Evolutionary conservation across 75 land plant species (phyloP).

Genomic region (Sequoia sempervirens): DNA sequence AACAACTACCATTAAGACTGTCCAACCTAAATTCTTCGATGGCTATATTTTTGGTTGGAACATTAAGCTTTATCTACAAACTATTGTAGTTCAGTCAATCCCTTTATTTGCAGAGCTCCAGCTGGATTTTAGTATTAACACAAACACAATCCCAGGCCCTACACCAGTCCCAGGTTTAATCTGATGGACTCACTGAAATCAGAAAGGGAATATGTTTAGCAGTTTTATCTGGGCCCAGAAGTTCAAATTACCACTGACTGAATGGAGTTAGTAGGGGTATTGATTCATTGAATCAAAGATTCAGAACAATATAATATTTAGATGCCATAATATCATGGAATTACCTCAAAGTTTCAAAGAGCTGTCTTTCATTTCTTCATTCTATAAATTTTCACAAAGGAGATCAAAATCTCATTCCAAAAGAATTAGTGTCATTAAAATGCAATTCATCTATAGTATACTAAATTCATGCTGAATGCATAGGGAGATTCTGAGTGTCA

Average conservation of each 20-base stretch:
- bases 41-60: background rate
- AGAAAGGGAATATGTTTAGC: background rate
- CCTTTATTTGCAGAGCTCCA: background rate
- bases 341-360: background rate
- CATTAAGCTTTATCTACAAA: background rate
- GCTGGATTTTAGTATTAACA: background rate
- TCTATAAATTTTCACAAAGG: background rate
- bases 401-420: background rate
- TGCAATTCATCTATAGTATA: background rate
- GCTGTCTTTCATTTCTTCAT: background rate
- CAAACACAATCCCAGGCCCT: background rate
- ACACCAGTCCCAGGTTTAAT: background rate
- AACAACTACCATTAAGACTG: background rate
- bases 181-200: background rate
- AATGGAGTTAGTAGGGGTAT: background rate
- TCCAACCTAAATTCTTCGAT: background rate
- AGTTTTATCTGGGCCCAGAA: background rate
- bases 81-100: background rate
- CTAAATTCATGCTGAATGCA: background rate
- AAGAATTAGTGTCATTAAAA: background rate
- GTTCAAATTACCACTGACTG: background rate
- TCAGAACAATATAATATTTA: background rate
- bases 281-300: conserved; percentile 8
- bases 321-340: background rate
- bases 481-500: background rate